Conservation (phyloP, 108 stramenopile genomes). For the Skeletonema marinoi region DNA sequence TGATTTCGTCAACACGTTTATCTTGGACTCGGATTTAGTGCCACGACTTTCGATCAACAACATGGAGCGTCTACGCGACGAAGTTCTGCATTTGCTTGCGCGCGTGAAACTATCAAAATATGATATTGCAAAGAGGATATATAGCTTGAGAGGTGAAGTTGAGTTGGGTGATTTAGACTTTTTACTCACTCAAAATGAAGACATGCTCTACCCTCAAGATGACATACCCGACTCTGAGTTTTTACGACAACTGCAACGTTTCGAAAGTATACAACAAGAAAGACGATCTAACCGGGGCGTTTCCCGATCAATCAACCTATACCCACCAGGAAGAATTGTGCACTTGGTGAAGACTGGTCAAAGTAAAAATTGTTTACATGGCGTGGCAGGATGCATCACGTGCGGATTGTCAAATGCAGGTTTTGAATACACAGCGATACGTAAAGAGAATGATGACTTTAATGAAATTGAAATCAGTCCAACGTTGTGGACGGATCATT, state of each 20-base stretch:
- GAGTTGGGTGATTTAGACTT: constrained; percentile 55
- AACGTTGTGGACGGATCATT: constrained; percentile 90
- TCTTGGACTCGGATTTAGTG: constrained; percentile 91
- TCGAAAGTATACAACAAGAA: constrained; percentile 67
- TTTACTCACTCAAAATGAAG: constrained; percentile 53
- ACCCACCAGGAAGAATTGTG: constrained; percentile 82
- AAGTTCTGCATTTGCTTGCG: constrained; percentile 83
- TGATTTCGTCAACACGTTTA: constrained; percentile 73
- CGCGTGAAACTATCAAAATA: constrained; percentile 85
- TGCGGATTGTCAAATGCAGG: constrained; percentile 80
- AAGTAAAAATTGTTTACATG: constrained; percentile 49
- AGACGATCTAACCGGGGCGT: constrained; percentile 63
- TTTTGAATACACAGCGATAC: constrained; percentile 78
- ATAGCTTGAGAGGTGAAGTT: constrained; percentile 41
- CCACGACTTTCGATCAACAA: constrained; percentile 78
- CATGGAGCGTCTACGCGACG: constrained; percentile 80
- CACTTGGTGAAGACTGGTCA: constrained; percentile 89
- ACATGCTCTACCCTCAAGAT: constrained; percentile 55
- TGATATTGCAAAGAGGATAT: constrained; percentile 55
- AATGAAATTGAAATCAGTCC: constrained; percentile 87
- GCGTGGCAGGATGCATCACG: constrained; percentile 57
- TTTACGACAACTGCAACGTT: constrained; percentile 66
- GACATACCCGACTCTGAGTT: constrained; percentile 68
- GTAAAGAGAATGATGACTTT: constrained; percentile 82
- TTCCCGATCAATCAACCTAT: constrained; percentile 52